Evolutionary conservation across 805 yeast species (phyloP).

Genomic region (Ogataea salicorniae): DNA sequence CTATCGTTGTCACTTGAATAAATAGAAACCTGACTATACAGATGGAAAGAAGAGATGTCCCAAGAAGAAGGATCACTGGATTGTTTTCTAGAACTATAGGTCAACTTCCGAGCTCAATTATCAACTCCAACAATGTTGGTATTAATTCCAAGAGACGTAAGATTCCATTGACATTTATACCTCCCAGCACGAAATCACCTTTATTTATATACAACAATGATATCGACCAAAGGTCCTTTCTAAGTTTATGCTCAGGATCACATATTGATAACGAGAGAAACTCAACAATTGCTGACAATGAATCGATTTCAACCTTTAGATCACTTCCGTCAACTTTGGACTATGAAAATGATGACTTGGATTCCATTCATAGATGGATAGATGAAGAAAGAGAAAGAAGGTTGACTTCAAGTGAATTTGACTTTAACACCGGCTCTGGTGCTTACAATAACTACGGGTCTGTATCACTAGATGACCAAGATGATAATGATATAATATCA

Average conservation of each 20-base stretch:
- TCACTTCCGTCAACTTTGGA: constrained; percentile 34
- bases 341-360: constrained; percentile 30
- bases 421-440: constrained; percentile 4
- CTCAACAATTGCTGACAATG: constrained; percentile 23
- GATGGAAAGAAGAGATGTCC: not conserved
- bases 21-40: too few species aligned
- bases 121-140: constrained; percentile 24
- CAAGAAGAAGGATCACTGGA: constrained; percentile 20
- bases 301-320: constrained; percentile 30
- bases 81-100: constrained; percentile 22
- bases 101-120: constrained; percentile 21
- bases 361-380: constrained; percentile 30
- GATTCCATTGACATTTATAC: constrained; percentile 32
- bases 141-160: constrained; percentile 32
- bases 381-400: constrained; percentile 34
- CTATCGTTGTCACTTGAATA: too few species aligned
- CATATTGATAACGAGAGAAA: constrained; percentile 23
- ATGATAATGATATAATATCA: constrained; percentile 17
- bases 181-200: constrained; percentile 34
- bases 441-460: constrained; percentile 18
- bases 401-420: constrained; percentile 15
- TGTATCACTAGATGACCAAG: constrained; percentile 8
- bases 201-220: constrained; percentile 30
- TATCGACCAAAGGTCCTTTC: constrained; percentile 31
- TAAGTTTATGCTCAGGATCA: constrained; percentile 30